phyloP scores from a whole-genome alignment of 2,329 filamentous ascomycete genomes.

The Apiospora rasikravindrae region DNA sequence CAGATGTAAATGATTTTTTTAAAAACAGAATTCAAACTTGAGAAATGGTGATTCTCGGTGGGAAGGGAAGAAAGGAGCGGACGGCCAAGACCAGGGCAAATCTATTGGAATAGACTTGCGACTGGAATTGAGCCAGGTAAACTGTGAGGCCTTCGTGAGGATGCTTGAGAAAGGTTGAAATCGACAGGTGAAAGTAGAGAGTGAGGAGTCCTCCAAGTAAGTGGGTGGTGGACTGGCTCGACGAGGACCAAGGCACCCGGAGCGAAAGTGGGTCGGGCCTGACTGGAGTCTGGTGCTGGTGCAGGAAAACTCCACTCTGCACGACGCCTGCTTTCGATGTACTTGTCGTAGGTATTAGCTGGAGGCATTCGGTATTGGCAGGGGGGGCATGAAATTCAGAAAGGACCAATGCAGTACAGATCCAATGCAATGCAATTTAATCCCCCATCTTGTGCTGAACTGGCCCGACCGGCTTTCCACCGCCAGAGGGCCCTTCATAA shows the following conservation, averaged over 20 bases:
- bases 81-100: slow-evolving; percentile 65
- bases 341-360: not conserved
- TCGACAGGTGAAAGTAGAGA: not conserved
- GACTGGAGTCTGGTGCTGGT: not conserved
- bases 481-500: not conserved
- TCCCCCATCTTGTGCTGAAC: not conserved
- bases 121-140: slow-evolving; percentile 60
- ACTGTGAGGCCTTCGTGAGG: slow-evolving; percentile 18
- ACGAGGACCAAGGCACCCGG: not conserved
- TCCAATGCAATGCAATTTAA: not conserved
- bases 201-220: not conserved
- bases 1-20: slow-evolving; percentile 32
- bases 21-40: slow-evolving; percentile 31
- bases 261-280: not conserved
- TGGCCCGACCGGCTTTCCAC: not conserved
- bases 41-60: slow-evolving; percentile 31
- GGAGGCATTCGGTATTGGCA: not conserved
- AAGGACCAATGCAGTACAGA: not conserved
- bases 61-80: slow-evolving; percentile 56
- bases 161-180: slow-evolving; percentile 17
- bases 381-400: not conserved
- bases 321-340: not conserved
- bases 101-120: slow-evolving; percentile 48
- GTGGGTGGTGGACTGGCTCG: not conserved
- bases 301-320: not conserved